phyloP scores from a whole-genome alignment of 352 stramenopile species.

The Stramenopiles sp. region DNA sequence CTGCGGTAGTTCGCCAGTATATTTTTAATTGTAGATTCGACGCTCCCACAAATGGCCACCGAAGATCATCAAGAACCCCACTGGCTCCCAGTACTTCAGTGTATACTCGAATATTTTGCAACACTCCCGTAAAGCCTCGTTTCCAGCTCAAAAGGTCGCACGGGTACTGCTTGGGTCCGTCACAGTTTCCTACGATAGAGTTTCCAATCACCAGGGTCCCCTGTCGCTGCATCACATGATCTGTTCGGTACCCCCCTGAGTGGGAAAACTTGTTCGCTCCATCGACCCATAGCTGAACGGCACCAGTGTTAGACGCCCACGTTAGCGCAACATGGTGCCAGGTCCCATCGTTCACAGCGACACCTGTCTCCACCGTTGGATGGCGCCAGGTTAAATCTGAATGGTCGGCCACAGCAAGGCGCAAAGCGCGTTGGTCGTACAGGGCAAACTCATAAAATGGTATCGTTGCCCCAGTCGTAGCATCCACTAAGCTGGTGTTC shows the following conservation, averaged over 20 bases:
- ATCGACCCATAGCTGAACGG: conserved; percentile 37
- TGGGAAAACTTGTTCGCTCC: conserved; percentile 42
- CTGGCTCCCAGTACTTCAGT: conserved; percentile 28
- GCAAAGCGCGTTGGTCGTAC: conserved; percentile 29
- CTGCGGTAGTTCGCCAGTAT: conserved; percentile 37
- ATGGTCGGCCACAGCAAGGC: conserved; percentile 24
- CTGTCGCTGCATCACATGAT: conserved; percentile 20
- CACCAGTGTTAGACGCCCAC: conserved; percentile 37
- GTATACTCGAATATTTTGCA: conserved; percentile 45
- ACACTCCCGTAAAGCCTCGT: conserved; percentile 29
- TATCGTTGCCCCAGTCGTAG: neutral
- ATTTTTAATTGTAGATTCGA: conserved; percentile 36
- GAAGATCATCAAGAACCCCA: conserved; percentile 34
- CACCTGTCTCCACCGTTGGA: conserved; percentile 31
- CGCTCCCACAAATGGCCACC: conserved; percentile 35
- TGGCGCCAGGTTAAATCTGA: conserved; percentile 20
- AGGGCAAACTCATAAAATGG: too few relatives aligned
- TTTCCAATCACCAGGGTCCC: conserved; percentile 34
- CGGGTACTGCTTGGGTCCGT: too few relatives aligned
- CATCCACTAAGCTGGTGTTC: neutral
- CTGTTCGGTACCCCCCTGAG: conserved; percentile 34
- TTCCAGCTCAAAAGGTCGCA: conserved; percentile 13
- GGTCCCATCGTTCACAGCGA: conserved; percentile 38
- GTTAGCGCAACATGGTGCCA: conserved; percentile 42
- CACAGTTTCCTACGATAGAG: conserved; percentile 25